Percentiles rank a stretch among this genome's conserved stretches.
Conservation (phyloP, 1,284 basidiomycete genomes). For the Vanrija sp. region DNA sequence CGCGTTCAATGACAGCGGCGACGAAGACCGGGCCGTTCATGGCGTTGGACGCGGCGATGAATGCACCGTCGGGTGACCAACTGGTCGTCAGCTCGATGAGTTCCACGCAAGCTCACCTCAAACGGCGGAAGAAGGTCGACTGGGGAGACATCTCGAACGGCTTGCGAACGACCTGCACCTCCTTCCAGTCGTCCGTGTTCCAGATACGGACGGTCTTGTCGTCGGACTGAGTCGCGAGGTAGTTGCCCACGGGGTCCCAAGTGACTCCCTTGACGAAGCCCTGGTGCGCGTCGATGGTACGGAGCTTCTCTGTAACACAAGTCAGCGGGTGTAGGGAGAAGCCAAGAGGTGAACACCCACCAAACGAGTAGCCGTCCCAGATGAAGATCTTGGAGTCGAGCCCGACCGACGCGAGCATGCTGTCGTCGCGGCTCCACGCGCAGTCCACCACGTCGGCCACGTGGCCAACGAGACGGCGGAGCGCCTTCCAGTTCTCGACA, state of each 20-base stretch:
- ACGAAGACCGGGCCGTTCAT: slow-evolving; percentile 98
- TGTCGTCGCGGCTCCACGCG: slow-evolving; percentile 88
- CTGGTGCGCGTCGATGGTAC: slow-evolving; percentile 80
- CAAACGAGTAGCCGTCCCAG: slow-evolving; percentile 84
- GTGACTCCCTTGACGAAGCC: slow-evolving; percentile 98
- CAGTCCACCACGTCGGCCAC: slow-evolving; percentile 96
- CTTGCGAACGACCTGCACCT: slow-evolving; percentile 77
- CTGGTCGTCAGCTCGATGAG: slow-evolving; percentile 50
- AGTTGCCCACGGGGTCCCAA: slow-evolving; percentile 97
- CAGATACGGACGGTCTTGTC: slow-evolving; percentile 95
- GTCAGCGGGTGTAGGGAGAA: too few species aligned
- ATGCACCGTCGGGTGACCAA: slow-evolving; percentile 98
- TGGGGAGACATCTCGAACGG: slow-evolving; percentile 93
- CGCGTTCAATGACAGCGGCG: slow-evolving; percentile 85
- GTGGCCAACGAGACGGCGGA: slow-evolving; percentile 86
- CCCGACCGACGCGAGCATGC: slow-evolving; percentile 89
- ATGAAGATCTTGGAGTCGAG: slow-evolving; percentile 86
- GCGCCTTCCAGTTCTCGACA: slow-evolving; percentile 94
- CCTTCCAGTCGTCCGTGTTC: slow-evolving; percentile 85
- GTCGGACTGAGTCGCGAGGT: slow-evolving; percentile 91
- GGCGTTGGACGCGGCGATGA: slow-evolving; percentile 93
- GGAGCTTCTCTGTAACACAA: slow-evolving; percentile 64
- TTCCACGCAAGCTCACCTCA: slow-evolving; percentile 59
- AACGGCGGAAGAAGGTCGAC: slow-evolving; percentile 87
- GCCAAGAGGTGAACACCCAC: slow-evolving; percentile 49